These are phyloP conservation scores for Dimocarpus longan DNA, from an alignment of 345 rosid species.

Conservation along the genomic window DNA sequence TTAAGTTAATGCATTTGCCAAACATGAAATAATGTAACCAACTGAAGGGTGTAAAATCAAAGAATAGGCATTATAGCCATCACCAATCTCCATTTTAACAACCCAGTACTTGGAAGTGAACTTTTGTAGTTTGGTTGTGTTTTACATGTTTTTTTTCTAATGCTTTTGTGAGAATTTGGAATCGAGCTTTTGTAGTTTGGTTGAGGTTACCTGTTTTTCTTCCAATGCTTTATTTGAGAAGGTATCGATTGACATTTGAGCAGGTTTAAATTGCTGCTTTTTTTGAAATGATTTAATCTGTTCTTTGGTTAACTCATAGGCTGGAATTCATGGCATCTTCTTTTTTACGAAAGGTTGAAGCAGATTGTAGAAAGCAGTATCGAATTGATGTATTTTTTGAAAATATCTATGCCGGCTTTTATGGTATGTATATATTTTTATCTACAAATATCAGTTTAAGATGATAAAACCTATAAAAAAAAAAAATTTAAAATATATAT, in stretches of 20 bases:
- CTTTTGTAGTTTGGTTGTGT: not conserved
- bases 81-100: not conserved
- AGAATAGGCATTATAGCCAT: not conserved
- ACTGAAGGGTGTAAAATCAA: not conserved
- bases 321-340: not conserved
- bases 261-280: not conserved
- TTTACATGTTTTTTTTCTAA: not conserved
- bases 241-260: not conserved
- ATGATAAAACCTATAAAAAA: not conserved
- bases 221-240: too few relatives aligned
- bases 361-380: not conserved
- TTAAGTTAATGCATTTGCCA: too few relatives aligned
- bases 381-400: not conserved
- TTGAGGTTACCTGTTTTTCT: not conserved
- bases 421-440: not conserved
- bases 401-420: not conserved
- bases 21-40: not conserved
- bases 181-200: not conserved
- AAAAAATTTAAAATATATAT: too few relatives aligned
- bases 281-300: not conserved
- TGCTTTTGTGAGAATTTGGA: not conserved
- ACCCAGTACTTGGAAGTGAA: not conserved
- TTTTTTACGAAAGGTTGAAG: not conserved
- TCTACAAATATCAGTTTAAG: not conserved
- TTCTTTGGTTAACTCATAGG: not conserved